Conservation (phyloP, 257 asterid species). For the Gentiana dahurica region DNA sequence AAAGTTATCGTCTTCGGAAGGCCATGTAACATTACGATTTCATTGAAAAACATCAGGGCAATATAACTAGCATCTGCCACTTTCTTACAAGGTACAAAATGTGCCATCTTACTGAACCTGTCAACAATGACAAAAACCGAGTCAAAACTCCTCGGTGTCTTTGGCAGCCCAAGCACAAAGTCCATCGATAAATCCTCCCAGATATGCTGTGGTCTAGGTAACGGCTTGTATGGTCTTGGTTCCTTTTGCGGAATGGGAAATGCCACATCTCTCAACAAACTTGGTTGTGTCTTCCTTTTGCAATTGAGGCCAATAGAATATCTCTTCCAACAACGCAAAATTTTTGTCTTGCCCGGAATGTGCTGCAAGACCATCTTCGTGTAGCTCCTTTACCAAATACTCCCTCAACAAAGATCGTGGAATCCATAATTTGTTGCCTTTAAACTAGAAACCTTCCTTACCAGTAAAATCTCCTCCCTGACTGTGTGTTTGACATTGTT, state of each 20-base stretch:
- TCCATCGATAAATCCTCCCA: too few species aligned
- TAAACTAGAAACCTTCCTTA: background rate
- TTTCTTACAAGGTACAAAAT: too few species aligned
- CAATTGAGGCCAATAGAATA: background rate
- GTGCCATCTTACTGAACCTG: too few species aligned
- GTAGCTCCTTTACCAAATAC: background rate
- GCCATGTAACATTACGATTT: background rate
- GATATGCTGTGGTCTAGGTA: background rate
- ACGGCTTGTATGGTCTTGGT: background rate
- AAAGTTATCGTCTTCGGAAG: background rate
- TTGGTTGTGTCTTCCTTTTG: background rate
- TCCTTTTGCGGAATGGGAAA: background rate
- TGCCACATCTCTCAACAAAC: background rate
- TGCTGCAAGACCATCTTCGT: background rate
- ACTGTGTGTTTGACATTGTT: background rate
- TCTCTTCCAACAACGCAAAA: background rate
- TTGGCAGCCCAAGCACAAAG: too few species aligned
- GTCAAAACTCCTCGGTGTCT: too few species aligned
- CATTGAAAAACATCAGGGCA: background rate
- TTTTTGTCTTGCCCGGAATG: background rate
- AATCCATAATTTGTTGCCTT: background rate
- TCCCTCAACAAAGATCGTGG: background rate
- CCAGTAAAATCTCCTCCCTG: background rate
- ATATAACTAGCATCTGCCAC: background rate
- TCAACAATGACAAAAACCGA: too few species aligned